phyloP scores from a whole-genome alignment of 2,329 filamentous ascomycete species.

The Neoscytalidium dimidiatum region DNA sequence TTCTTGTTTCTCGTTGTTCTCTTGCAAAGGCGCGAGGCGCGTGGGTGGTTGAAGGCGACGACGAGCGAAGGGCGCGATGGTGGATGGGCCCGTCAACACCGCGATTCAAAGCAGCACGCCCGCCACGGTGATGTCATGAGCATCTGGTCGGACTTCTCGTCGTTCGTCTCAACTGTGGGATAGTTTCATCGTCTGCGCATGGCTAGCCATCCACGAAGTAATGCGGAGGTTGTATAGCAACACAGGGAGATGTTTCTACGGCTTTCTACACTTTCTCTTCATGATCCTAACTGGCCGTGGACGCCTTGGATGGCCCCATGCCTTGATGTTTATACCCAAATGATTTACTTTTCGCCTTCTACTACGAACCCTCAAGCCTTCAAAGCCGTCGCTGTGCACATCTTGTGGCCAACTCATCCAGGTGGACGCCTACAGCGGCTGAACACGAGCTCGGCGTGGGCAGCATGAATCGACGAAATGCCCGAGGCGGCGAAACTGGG shows the following conservation, averaged over 20 bases:
- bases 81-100: constrained; percentile 3
- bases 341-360: constrained; percentile 7
- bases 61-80: neutral
- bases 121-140: neutral
- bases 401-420: neutral
- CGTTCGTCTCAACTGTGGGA: constrained; percentile 6
- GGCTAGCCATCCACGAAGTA: constrained; percentile 8
- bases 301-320: neutral
- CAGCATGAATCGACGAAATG: constrained; percentile 2
- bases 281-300: constrained; percentile 2
- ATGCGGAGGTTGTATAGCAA: constrained; percentile 15
- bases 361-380: neutral
- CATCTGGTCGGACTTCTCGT: neutral
- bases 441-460: neutral
- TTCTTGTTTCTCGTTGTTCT: neutral
- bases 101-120: neutral
- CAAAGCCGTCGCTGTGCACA: neutral
- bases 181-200: neutral
- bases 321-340: constrained; percentile 15
- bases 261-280: neutral
- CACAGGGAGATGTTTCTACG: neutral
- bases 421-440: neutral
- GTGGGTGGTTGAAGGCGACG: neutral
- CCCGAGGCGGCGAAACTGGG: neutral
- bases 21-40: neutral